Percentiles rank a stretch among this genome's conserved stretches.
phyloP scores from a whole-genome alignment of 2,329 filamentous ascomycete genomes.

The Stachybotrys elegans region DNA sequence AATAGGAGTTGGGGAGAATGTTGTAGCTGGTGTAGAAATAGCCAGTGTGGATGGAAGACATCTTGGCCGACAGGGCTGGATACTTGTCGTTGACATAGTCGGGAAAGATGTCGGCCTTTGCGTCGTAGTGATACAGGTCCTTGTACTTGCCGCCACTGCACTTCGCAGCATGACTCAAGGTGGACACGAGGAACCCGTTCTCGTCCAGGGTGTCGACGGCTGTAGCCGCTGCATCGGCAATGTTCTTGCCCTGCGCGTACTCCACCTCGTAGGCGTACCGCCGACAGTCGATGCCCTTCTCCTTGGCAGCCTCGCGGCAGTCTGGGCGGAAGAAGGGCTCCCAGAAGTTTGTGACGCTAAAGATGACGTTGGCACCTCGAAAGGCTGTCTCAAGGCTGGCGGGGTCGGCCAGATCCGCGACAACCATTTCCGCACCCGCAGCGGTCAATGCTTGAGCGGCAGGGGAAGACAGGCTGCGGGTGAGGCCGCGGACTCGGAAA shows the following conservation, averaged over 20 bases:
- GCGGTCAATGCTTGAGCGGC: conserved; percentile 33
- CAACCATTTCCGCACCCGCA: conserved; percentile 37
- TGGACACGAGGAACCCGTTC: conserved; percentile 47
- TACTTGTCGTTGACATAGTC: conserved; percentile 16
- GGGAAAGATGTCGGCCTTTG: background rate
- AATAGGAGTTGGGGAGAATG: conserved; percentile 40
- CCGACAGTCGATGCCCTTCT: conserved; percentile 34
- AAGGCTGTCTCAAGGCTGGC: conserved; percentile 34
- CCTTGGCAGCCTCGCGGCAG: conserved; percentile 30
- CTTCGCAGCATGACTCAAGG: conserved; percentile 41
- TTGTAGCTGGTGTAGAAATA: conserved; percentile 43
- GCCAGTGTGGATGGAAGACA: conserved; percentile 46
- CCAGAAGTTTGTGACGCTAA: conserved; percentile 53
- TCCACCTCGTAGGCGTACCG: conserved; percentile 44
- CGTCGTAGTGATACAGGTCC: conserved; percentile 46
- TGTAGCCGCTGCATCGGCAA: conserved; percentile 46
- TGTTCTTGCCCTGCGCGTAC: conserved; percentile 46
- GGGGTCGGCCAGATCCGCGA: conserved; percentile 37
- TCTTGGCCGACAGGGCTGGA: conserved; percentile 40
- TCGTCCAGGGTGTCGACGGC: conserved; percentile 33
- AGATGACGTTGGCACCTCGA: conserved; percentile 43
- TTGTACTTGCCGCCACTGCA: conserved; percentile 39
- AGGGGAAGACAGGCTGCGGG: conserved; percentile 36
- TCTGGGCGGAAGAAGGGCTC: conserved; percentile 42
- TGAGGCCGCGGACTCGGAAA: conserved; percentile 42